Percentiles rank a stretch among this genome's conserved stretches.
phyloP scores from a whole-genome alignment of 352 stramenopile species.

The Thalassiosira ordinaria region DNA sequence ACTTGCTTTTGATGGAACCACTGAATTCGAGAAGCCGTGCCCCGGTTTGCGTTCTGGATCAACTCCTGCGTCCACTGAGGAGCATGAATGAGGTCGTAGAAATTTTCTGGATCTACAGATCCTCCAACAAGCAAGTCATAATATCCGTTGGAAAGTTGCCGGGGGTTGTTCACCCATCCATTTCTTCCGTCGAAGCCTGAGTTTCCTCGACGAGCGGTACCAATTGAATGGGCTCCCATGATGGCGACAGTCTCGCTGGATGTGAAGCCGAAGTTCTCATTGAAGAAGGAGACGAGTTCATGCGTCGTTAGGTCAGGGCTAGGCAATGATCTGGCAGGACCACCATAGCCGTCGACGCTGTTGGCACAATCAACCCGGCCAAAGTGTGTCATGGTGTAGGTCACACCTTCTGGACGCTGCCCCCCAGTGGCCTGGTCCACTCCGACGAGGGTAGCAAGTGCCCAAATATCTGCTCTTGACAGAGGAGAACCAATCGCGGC shows the following conservation, averaged over 20 bases:
- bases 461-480: conserved; percentile 69
- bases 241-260: conserved; percentile 34
- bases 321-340: background rate
- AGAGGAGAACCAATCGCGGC: too few relatives aligned
- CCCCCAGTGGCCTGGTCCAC: conserved; percentile 14
- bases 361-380: conserved; percentile 37
- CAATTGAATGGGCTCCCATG: conserved; percentile 29
- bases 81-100: too few relatives aligned
- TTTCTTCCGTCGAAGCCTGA: conserved; percentile 18
- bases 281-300: conserved; percentile 43
- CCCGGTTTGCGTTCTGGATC: too few relatives aligned
- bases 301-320: conserved; percentile 23
- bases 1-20: too few relatives aligned
- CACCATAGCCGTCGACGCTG: background rate
- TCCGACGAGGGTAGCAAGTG: conserved; percentile 50
- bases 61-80: too few relatives aligned
- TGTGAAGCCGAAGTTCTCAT: conserved; percentile 28
- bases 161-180: conserved; percentile 28
- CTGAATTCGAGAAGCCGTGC: too few relatives aligned
- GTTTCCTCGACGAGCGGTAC: background rate
- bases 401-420: conserved; percentile 19
- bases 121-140: too few relatives aligned
- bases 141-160: too few relatives aligned
- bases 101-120: too few relatives aligned
- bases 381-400: conserved; percentile 25